Conservation (phyloP, 441 rosid genomes). For the Pelargonium fulgidum region DNA sequence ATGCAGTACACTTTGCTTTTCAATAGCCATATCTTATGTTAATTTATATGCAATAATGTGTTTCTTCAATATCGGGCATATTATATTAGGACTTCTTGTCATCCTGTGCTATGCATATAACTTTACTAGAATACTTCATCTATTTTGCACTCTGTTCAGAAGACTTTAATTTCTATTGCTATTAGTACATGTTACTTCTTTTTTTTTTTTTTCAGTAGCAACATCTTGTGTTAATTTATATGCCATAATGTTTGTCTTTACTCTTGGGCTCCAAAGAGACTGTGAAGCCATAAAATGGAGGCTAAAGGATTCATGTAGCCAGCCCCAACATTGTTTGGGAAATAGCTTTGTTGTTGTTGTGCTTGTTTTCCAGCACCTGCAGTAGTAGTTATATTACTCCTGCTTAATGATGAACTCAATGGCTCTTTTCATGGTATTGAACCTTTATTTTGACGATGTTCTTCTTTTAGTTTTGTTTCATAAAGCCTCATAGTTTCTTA, state of each 20-base stretch:
- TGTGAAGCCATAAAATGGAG: no score
- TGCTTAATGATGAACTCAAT: neutral
- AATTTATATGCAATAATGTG: neutral
- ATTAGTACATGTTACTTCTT: neutral
- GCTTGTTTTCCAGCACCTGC: neutral
- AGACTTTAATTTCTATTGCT: neutral
- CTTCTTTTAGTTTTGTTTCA: neutral
- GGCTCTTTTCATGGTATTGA: neutral
- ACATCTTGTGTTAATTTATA: no score
- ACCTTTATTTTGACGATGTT: neutral
- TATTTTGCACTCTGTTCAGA: neutral
- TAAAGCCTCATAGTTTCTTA: neutral
- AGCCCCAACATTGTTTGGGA: no score
- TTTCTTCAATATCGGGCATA: neutral
- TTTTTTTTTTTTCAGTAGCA: neutral
- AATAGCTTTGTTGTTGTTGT: no score
- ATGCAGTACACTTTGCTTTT: neutral
- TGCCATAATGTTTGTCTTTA: no score
- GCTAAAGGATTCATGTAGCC: no score
- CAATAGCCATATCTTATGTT: neutral
- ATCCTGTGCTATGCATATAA: neutral
- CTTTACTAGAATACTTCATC: neutral
- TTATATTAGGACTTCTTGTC: neutral
- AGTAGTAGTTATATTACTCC: neutral
- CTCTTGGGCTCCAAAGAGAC: no score